phyloP scores from a whole-genome alignment of 306 rosid species.

The Aeschynomene evenia region DNA sequence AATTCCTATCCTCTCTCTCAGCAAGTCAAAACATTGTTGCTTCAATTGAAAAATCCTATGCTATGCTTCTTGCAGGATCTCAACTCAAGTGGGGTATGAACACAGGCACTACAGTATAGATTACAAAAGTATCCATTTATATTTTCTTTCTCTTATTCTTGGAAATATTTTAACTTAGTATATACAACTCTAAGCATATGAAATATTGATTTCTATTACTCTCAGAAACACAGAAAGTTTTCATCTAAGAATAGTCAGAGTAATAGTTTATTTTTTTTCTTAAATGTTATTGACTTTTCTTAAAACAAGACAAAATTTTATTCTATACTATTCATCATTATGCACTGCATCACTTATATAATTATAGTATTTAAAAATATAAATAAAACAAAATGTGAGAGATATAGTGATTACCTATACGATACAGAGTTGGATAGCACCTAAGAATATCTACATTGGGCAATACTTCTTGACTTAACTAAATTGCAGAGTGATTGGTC shows the following conservation, averaged over 20 bases:
- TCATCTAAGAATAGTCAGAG: neutral
- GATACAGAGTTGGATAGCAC: neutral
- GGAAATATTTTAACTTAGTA: neutral
- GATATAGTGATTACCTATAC: neutral
- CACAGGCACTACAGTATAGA: neutral
- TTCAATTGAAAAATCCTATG: slow-evolving; percentile 15
- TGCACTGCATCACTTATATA: neutral
- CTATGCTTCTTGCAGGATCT: neutral
- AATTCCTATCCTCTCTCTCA: slow-evolving; percentile 26
- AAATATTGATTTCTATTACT: neutral
- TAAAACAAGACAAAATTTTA: neutral
- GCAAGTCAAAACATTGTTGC: slow-evolving; percentile 34
- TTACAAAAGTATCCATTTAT: neutral
- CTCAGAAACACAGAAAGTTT: neutral
- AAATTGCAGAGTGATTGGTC: slow-evolving; percentile 11
- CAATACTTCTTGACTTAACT: neutral
- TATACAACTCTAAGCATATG: neutral
- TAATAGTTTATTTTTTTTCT: neutral
- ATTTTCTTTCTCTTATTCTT: no score
- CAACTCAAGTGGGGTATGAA: neutral
- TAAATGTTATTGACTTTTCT: neutral
- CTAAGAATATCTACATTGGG: neutral
- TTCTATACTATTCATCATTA: neutral
- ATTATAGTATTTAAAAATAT: neutral
- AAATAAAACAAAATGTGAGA: neutral